These are phyloP conservation scores for Epichloe typhina DNA, from an alignment of 2,329 filamentous ascomycete species.

Conservation along the genomic window DNA sequence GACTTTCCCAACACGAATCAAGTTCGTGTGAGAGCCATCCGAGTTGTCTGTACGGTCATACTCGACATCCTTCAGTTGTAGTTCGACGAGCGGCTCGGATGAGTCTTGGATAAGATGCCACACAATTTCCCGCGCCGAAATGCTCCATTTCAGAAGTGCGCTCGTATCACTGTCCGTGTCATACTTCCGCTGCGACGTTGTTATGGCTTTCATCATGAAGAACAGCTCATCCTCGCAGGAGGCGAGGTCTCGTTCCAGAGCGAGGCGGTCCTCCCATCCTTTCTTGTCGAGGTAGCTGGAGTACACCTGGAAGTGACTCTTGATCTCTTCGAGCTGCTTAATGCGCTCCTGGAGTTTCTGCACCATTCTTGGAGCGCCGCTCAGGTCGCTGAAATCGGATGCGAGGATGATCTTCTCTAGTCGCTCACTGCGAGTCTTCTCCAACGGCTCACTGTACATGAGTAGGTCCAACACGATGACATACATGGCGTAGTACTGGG, in stretches of 20 bases:
- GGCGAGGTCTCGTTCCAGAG: conserved; percentile 79
- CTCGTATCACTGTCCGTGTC: conserved; percentile 60
- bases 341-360: conserved; percentile 84
- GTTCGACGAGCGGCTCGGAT: conserved; percentile 77
- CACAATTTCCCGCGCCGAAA: conserved; percentile 88
- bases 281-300: conserved; percentile 73
- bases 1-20: conserved; percentile 77
- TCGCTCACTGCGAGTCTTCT: conserved; percentile 92
- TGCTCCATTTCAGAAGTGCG: conserved; percentile 79
- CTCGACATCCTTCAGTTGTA: conserved; percentile 80
- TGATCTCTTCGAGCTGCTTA: conserved; percentile 88
- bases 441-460: conserved; percentile 88
- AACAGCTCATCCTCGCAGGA: conserved; percentile 94
- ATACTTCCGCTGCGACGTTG: conserved; percentile 79
- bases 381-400: conserved; percentile 94
- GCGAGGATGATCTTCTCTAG: conserved; percentile 98
- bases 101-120: conserved; percentile 90
- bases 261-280: conserved; percentile 80
- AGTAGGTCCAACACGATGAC: conserved; percentile 94
- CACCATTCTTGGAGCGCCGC: conserved; percentile 87
- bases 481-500: conserved; percentile 95
- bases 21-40: conserved; percentile 90
- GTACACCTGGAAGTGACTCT: conserved; percentile 88
- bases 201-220: conserved; percentile 99
- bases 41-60: conserved; percentile 95